A percentile compares a stretch with the other conserved stretches of the same genome.
These are phyloP conservation scores for Fusarium sp. DNA, from an alignment of 2,329 filamentous ascomycete species.

Conservation along the genomic window DNA sequence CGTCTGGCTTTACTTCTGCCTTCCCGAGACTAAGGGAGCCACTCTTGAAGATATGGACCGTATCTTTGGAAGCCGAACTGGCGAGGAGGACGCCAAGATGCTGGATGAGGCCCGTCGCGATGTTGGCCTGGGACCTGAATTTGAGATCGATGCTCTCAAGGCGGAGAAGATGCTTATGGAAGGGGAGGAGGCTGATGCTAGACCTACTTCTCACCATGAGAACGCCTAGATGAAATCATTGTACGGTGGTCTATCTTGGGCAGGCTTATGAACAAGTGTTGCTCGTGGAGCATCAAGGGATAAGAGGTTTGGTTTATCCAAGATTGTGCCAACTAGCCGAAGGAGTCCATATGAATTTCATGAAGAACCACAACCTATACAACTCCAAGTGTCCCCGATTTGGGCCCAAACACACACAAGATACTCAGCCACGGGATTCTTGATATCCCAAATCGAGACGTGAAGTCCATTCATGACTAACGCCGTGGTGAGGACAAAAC, in stretches of 20 bases:
- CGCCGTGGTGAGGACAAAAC: neutral
- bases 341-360: neutral
- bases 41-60: conserved; percentile 67
- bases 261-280: neutral
- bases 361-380: neutral
- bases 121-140: conserved; percentile 35
- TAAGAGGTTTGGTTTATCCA: neutral
- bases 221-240: conserved; percentile 13
- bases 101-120: conserved; percentile 38
- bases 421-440: neutral
- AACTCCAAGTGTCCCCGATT: neutral
- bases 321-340: neutral
- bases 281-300: neutral
- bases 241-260: neutral
- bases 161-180: conserved; percentile 37
- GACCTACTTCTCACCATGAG: conserved; percentile 30
- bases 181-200: conserved; percentile 26
- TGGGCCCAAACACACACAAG: neutral
- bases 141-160: conserved; percentile 29
- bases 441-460: neutral
- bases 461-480: neutral
- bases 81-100: conserved; percentile 39
- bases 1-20: conserved; percentile 62
- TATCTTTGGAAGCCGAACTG: conserved; percentile 58
- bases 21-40: conserved; percentile 68